Percentiles rank a stretch among this genome's conserved stretches.
Conservation (phyloP, 139 green algal species). For the Asterochloris sp. region DNA sequence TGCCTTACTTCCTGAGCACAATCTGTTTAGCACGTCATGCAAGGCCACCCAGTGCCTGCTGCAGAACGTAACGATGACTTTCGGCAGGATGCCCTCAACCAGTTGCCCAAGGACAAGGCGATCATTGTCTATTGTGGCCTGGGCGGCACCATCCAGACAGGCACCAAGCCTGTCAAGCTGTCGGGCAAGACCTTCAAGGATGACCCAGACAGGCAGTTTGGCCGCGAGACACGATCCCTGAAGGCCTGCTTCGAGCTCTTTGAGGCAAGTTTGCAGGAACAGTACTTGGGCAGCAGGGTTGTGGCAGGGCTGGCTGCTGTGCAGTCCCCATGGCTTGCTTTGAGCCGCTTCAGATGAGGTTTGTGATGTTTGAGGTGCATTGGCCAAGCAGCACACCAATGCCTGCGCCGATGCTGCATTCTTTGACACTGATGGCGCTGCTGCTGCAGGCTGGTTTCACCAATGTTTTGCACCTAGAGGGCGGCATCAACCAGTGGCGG, state of each 20-base stretch:
- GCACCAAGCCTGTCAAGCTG: constrained; percentile 18
- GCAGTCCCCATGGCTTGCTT: no score
- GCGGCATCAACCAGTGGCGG: constrained; percentile 56
- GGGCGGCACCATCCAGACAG: constrained; percentile 23
- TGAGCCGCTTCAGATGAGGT: no score
- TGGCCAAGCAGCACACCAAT: neutral
- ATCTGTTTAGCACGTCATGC: neutral
- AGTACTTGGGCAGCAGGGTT: no score
- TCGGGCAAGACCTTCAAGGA: constrained; percentile 34
- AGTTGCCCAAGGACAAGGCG: constrained; percentile 40
- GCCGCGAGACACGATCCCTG: constrained; percentile 65
- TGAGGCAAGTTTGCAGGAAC: constrained; percentile 16
- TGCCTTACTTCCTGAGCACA: neutral
- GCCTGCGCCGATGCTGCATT: neutral
- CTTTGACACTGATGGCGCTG: neutral
- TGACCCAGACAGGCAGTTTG: constrained; percentile 71
- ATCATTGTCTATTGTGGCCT: constrained; percentile 29
- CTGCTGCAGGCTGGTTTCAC: constrained; percentile 49
- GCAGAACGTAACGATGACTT: constrained; percentile 71
- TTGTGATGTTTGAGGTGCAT: no score
- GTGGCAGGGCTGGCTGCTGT: no score
- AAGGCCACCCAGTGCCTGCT: neutral
- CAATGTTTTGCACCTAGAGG: constrained; percentile 61
- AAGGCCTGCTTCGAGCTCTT: constrained; percentile 76
- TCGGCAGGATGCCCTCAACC: constrained; percentile 38